Evolutionary conservation across 441 rosid species (phyloP).

Genomic region (Syzygium malaccense): DNA sequence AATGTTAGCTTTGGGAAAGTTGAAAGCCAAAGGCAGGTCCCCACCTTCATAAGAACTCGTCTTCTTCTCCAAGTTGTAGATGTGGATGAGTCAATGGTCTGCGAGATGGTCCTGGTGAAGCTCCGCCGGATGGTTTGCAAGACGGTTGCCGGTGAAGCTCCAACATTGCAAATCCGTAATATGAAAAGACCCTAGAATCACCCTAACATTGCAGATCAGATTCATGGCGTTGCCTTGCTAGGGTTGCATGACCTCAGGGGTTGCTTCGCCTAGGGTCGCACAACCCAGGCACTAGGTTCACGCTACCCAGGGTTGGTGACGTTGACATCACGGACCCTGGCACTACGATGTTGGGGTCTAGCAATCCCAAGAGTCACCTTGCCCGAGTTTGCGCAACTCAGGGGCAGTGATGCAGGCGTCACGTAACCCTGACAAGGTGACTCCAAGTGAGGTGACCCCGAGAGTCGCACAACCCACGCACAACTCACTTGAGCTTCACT

Average conservation of each 20-base stretch:
- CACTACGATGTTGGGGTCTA: no score
- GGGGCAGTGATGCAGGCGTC: not conserved
- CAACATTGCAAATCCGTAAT: fast-evolving
- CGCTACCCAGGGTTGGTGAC: no score
- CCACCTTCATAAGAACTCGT: no score
- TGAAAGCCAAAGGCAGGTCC: no score
- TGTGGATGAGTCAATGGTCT: fast-evolving
- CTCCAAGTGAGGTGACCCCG: fast-evolving
- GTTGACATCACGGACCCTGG: no score
- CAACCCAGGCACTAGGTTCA: no score
- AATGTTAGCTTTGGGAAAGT: no score
- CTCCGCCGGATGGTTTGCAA: no score
- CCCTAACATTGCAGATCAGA: not conserved
- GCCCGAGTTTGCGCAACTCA: no score
- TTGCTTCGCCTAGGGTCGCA: fast-evolving
- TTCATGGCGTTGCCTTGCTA: not conserved
- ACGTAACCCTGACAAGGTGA: fast-evolving
- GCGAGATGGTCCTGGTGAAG: fast-evolving
- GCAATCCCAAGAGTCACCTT: no score
- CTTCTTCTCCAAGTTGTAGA: no score
- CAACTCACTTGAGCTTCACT: not conserved
- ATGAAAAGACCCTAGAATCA: fast-evolving
- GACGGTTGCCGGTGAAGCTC: no score
- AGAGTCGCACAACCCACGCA: fast-evolving
- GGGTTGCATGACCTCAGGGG: fast-evolving